Evolutionary conservation across 352 stramenopile genomes (phyloP).

Genomic region (Globisporangium paroecandrum): DNA sequence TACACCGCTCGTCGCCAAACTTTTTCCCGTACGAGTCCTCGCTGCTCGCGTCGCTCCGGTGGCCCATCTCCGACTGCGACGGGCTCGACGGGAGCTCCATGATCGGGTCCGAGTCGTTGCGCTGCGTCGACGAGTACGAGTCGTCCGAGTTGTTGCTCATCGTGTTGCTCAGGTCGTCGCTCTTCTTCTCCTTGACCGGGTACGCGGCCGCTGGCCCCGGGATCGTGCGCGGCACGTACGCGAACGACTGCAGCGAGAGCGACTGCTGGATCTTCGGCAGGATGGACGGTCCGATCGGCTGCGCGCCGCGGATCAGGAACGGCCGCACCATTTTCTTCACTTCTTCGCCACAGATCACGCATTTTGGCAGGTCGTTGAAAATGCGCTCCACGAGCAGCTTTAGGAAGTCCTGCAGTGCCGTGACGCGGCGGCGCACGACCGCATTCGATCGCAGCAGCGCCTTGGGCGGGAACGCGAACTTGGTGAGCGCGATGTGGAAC

Average conservation of each 20-base stretch:
- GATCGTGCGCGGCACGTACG: constrained; percentile 42
- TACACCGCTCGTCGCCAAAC: constrained; percentile 62
- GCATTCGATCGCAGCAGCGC: constrained; percentile 67
- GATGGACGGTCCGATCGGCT: constrained; percentile 70
- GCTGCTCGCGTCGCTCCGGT: constrained; percentile 11
- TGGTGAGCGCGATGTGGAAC: constrained; percentile 55
- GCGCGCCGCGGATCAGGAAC: constrained; percentile 74
- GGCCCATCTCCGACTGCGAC: constrained; percentile 32
- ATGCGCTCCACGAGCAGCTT: constrained; percentile 63
- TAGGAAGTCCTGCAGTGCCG: constrained; percentile 66
- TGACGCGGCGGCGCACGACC: constrained; percentile 64
- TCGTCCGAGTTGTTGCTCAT: constrained; percentile 35
- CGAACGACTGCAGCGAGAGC: constrained; percentile 65
- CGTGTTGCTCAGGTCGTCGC: constrained; percentile 12
- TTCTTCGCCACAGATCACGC: constrained; percentile 58
- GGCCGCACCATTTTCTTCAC: constrained; percentile 69
- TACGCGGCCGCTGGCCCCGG: constrained; percentile 1
- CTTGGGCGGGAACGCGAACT: constrained; percentile 68
- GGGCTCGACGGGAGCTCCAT: constrained; percentile 37
- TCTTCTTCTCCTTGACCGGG: constrained; percentile 8
- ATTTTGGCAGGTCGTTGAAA: constrained; percentile 78
- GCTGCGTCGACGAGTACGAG: constrained; percentile 53
- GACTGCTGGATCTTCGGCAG: constrained; percentile 71
- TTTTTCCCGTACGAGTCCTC: constrained; percentile 40
- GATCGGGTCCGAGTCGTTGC: constrained; percentile 48